Base-by-base conservation (phyloP, 139 green algal genomes). In the Ostreobium quekettii region DNA sequence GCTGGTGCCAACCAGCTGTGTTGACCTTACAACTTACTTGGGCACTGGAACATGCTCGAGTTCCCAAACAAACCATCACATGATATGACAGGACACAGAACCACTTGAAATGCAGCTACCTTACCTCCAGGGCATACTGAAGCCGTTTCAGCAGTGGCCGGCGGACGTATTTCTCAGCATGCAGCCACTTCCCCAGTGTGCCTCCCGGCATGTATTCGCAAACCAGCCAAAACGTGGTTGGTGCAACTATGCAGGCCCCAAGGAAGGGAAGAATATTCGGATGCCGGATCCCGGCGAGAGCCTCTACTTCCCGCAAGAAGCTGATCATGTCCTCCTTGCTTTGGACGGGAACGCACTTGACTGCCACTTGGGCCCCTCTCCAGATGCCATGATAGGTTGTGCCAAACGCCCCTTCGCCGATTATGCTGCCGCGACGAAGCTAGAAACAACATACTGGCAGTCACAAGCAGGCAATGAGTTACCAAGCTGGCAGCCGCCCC, bases 321-420 rank as follows among this genome's bases (percentile, higher is more conserved):
- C 64, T 84, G 32, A 82, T 71, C 22, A 84, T 80, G 72, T 90
- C 80, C 31, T 71, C 46, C 1, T 38, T 64, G 42, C 66, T 74
- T 38, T 66, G 42, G 3, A 84, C 72, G 19, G 68, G 64, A 38
- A 84, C 74, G 11, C 66, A 85, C 71, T 78, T 78, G 2, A 75
- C 67, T 4, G 49, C 75, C 37, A 87, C 83, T 19, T 79, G 48
- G 2, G 78, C 84, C 31, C 90, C 86, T 24, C 85, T 77, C 86
- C 87, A 96, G 2, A 35, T 72, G 6, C 74, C 85, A 19, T 66
- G 57, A 77, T 90, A 87, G 1, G 87, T 93, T 6, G 72, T 77
- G 22, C 89, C 89, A 78, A 93, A 95, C 7, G 79, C 75, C 35
- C 89, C 89, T 63, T 85, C 38, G 2, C 89, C 89, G 29, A 95